These are phyloP conservation scores for Silybum marianum DNA, from an alignment of 129 eudicot species.

Conservation along the genomic window DNA sequence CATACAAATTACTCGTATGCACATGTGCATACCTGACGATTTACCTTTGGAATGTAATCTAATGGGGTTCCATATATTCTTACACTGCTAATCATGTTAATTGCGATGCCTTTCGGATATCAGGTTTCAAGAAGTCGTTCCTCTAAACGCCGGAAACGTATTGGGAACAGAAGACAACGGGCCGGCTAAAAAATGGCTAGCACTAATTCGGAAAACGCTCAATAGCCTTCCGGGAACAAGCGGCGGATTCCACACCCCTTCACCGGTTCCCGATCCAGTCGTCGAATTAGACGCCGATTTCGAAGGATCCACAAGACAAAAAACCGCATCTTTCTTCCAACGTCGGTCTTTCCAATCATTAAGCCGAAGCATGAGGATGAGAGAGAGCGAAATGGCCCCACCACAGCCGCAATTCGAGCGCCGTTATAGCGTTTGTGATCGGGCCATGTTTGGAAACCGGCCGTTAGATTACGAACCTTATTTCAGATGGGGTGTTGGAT, in stretches of 20 bases:
- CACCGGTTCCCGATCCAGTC: conserved; percentile 75
- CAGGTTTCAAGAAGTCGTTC: conserved; percentile 97
- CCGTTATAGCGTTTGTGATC: conserved; percentile 84
- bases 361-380: conserved; percentile 84
- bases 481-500: conserved; percentile 56
- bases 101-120: neutral
- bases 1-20: too few species aligned
- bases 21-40: too few species aligned
- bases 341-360: conserved; percentile 81
- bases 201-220: conserved; percentile 72
- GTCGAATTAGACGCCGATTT: conserved; percentile 81
- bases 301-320: conserved; percentile 66
- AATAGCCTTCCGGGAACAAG: conserved; percentile 81
- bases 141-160: conserved; percentile 93
- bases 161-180: conserved; percentile 94
- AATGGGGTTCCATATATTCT: neutral
- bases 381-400: conserved; percentile 50
- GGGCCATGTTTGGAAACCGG: conserved; percentile 62
- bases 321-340: conserved; percentile 62
- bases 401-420: conserved; percentile 65
- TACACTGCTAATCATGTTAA: neutral
- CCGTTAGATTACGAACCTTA: conserved; percentile 60
- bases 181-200: conserved; percentile 92
- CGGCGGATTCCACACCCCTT: conserved; percentile 65
- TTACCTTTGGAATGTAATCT: neutral